Evolutionary conservation across 495 filamentous ascomycete genomes (phyloP), one percentile per base, ranked within the genome.

Genomic region (Daldinia caldariorum): DNA sequence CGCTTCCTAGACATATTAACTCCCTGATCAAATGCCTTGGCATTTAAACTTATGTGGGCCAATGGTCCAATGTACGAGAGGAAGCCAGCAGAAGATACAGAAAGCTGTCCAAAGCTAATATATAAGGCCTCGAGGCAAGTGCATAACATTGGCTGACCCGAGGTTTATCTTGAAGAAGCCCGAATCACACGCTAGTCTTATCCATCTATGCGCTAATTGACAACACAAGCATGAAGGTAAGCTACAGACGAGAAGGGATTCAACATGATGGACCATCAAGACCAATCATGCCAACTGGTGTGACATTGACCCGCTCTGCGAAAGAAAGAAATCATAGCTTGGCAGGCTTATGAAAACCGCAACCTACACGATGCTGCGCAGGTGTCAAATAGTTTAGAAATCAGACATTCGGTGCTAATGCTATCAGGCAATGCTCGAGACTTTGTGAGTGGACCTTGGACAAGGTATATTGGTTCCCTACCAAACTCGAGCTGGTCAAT

Each of bases 1-100:
- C 65, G 70, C 39, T 35, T 62, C 51, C 51, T 35, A 66, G 43
- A 3, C 41, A 32, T 61, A 49, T 56, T 67, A 65, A 61, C 45
- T 65, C 65, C 61, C 7, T 58, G 43, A 57, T 66, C 22, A 66
- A 59, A 26, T 62, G 39, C 34, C 58, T 63, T 63, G 63, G 59
- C 63, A 63, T 39, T 56, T 26, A 51, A 49, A 50, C 13, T 22
- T 67, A 29, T 20, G 53, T 58, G 20, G 16, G 9, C 38, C 22
- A 35, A 34, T 51, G 55, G 56, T 16, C 60, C 47, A 64, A 31
- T 58, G 49, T 65, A 47, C 37, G 16, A 47, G 51, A 54, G 12
- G 31, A 18, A 32, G 26, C 51, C 45, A 47, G 29, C 39, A 58
- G 37, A 31, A 34, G 10, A 31, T 53, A 41, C 41, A 53, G 34